Evolutionary conservation across 2,329 filamentous ascomycete species (phyloP), one percentile per base, ranked within the genome.

Genomic region (Orbilia ellipsospora): DNA sequence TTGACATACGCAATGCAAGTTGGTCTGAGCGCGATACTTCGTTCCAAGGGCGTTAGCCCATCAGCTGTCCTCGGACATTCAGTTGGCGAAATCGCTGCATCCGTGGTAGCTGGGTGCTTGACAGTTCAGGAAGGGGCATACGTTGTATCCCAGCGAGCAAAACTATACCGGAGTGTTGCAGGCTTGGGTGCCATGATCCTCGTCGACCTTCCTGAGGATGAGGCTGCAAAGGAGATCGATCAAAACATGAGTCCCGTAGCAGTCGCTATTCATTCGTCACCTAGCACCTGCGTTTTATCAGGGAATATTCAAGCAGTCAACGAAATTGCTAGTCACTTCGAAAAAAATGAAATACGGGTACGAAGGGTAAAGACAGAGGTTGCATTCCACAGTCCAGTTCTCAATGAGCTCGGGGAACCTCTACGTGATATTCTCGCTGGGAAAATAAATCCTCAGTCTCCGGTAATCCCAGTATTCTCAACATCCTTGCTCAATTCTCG

Each of bases 51-150:
- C 0, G 36, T 82, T 0, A 31, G 62, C 2, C 83, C 83, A 0
- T 62, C 80, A 7, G 83, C 83, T 0, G 78, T 84, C 4, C 81
- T 84, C 45, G 83, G 83, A 0, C 83, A 84, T 63, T 84, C 83
- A 0, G 80, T 83, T 1, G 83, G 83, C 1, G 83, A 84, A 69
- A 82, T 83, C 10, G 83, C 83, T 1, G 83, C 83, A 1, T 77
- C 81, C 1, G 82, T 83, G 15, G 80, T 80, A 1, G 81, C 81
- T 16, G 82, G 81, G 4, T 80, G 78, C 23, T 60, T 83, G 5
- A 81, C 80, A 0, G 73, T 78, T 0, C 70, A 79, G 23, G 82
- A 84, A 63, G 83, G 83, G 0, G 78, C 81, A 0, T 56, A 83
- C 1, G 75, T 84, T 23, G 81, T 83, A 4, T 80, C 80, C 1